Conservation (phyloP, 2,329 filamentous ascomycete genomes). For the Phialemoniopsis sp. region DNA sequence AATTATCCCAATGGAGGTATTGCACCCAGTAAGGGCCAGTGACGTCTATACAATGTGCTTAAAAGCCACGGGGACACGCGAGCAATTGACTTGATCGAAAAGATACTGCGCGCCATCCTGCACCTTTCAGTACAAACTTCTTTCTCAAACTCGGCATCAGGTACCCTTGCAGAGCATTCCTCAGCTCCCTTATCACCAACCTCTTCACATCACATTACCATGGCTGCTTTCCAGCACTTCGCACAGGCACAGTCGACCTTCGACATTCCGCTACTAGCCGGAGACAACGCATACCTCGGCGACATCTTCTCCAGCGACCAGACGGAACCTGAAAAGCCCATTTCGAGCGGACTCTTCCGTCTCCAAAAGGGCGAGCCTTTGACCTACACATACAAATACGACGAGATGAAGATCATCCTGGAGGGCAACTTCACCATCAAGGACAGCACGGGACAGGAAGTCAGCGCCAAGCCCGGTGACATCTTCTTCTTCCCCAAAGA, state of each 20-base stretch:
- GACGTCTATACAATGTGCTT: too few relatives aligned
- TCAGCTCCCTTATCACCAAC: too few relatives aligned
- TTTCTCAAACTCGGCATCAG: too few relatives aligned
- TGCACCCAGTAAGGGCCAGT: too few relatives aligned
- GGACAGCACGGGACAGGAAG: constrained; percentile 57
- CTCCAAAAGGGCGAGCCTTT: constrained; percentile 64
- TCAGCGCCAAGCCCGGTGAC: constrained; percentile 57
- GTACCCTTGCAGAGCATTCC: too few relatives aligned
- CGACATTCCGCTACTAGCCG: constrained; percentile 62
- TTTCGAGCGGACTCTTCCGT: constrained; percentile 62
- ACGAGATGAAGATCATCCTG: constrained; percentile 67
- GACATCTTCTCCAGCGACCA: constrained; percentile 56
- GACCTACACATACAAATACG: constrained; percentile 54
- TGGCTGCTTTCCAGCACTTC: constrained; percentile 1
- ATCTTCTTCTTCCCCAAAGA: constrained; percentile 68
- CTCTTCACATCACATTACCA: background rate
- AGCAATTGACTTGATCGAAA: too few relatives aligned
- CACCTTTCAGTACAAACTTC: too few relatives aligned
- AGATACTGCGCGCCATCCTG: too few relatives aligned
- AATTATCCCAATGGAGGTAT: too few relatives aligned
- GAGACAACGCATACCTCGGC: constrained; percentile 64
- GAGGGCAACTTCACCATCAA: constrained; percentile 63
- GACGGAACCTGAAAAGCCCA: constrained; percentile 51
- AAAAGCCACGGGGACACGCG: too few relatives aligned
- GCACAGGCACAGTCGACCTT: constrained; percentile 22